Evolutionary conservation across 2,329 filamentous ascomycete species (phyloP), one percentile per base, ranked within the genome.

Genomic region (Capronia coronata): DNA sequence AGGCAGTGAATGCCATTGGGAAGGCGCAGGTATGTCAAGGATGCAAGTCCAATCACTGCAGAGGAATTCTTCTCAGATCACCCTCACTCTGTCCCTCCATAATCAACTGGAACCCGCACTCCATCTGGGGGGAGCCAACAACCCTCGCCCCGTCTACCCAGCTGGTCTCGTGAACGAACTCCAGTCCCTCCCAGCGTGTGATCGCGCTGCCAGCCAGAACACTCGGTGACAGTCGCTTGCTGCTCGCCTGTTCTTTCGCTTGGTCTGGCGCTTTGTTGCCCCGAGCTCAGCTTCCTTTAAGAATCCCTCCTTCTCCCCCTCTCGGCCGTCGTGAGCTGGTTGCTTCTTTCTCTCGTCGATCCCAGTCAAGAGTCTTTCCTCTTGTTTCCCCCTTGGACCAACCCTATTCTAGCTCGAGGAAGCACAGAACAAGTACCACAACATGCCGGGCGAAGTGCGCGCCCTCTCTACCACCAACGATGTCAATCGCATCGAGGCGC

Each of bases 401-500:
- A n/a, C n/a, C n/a, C 25, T 27, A 27, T 27, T 27, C 10, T 27
- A n/a, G n/a, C n/a, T n/a, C n/a, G n/a, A n/a, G 25, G 34, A 37
- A 19, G 34, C 34, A 5, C 19, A 18, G 34, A 37, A 37, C 34
- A 32, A 32, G n/a, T 11, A 19, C 16, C 27, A 22, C 49, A 52
- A 39, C 48, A 54, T 54, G 52, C 48, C 52, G 23, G 45, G 48
- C 48, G 48, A 48, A 29, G 13, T 48, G 37, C 56, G 56, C 37
- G 42, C 51, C 14, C 54, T 58, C 23, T 53, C 48, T 27, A 56
- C 53, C 39, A 58, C 56, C 43, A 47, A 32, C 61, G 75, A 80
- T 61, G 68, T 75, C 58, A 67, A 67, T 59, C 75, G 76, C 60
- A 71, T 83, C 60, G 77, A 80, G 63, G 76, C 77, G 29, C 77